Evolutionary conservation across 1,284 basidiomycete genomes (phyloP).

Genomic region (Afroboletus lepidellus): DNA sequence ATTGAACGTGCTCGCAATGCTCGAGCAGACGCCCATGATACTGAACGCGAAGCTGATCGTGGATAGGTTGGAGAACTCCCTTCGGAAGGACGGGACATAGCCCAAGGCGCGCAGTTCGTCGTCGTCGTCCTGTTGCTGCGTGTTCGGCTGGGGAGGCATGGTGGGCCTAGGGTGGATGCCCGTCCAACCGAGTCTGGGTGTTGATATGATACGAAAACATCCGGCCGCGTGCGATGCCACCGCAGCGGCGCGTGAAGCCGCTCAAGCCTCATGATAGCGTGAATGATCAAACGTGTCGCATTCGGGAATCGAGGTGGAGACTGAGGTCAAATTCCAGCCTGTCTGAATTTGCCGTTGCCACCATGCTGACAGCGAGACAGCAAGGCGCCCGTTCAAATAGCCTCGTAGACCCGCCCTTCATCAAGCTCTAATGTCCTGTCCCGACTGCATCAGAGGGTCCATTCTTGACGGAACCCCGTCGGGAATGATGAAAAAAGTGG

Average conservation of each 20-base stretch:
- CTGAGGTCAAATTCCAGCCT: too few species aligned
- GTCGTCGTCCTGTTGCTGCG: constrained; percentile 48
- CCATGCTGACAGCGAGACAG: neutral
- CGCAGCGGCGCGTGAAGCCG: neutral
- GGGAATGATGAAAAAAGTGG: constrained; percentile 35
- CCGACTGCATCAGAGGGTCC: constrained; percentile 39
- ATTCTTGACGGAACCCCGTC: constrained; percentile 44
- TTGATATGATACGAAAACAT: neutral
- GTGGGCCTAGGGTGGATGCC: neutral
- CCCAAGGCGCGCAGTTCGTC: constrained; percentile 65
- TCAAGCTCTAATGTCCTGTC: constrained; percentile 33
- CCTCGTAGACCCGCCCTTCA: neutral
- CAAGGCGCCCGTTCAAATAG: too few species aligned
- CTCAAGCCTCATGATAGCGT: neutral
- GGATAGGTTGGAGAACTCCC: constrained; percentile 79
- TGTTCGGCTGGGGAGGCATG: constrained; percentile 6
- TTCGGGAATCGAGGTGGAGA: too few species aligned
- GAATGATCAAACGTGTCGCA: neutral
- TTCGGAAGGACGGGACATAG: constrained; percentile 75
- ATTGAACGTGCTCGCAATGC: constrained; percentile 80
- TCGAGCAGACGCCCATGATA: constrained; percentile 67
- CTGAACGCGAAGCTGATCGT: constrained; percentile 43
- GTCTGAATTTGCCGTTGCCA: too few species aligned
- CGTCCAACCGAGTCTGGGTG: neutral
- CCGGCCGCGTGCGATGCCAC: constrained; percentile 7